phyloP scores from a whole-genome alignment of 106 monocot species.

The Dendrobium officinale region DNA sequence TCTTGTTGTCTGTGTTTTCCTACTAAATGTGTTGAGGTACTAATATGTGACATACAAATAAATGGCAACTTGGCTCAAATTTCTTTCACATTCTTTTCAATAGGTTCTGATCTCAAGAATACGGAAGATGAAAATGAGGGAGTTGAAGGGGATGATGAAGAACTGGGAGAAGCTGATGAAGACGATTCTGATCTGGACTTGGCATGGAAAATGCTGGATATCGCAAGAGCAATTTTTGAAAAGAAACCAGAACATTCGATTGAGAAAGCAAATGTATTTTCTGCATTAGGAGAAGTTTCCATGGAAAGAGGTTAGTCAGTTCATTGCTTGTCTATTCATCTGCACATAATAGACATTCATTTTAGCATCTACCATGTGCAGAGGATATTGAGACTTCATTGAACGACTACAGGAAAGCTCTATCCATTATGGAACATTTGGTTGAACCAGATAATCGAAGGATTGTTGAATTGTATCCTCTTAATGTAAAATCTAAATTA shows the following conservation, averaged over 20 bases:
- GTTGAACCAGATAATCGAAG: conserved; percentile 73
- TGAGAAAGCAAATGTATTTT: conserved; percentile 75
- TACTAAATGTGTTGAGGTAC: background rate
- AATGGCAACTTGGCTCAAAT: background rate
- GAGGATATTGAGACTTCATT: conserved; percentile 92
- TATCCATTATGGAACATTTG: conserved; percentile 53
- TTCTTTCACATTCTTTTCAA: background rate
- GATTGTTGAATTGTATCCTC: conserved; percentile 89
- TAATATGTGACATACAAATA: no score
- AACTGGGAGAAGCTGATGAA: conserved; percentile 56
- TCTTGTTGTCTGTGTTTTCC: background rate
- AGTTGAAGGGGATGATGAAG: conserved; percentile 55
- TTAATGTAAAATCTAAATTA: background rate
- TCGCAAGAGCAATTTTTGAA: conserved; percentile 91
- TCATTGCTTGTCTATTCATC: background rate
- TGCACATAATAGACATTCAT: background rate
- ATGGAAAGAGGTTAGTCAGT: conserved; percentile 74
- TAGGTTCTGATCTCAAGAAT: conserved; percentile 33
- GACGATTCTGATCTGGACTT: conserved; percentile 89
- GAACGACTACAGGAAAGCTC: conserved; percentile 65
- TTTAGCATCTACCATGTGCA: conserved; percentile 20
- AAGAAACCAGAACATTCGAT: conserved; percentile 52
- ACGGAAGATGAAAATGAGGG: conserved; percentile 39
- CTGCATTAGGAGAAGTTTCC: conserved; percentile 79
- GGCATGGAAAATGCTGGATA: conserved; percentile 95